Evolutionary conservation across 2,329 filamentous ascomycete species (phyloP).

Genomic region (Septoria petroselini): DNA sequence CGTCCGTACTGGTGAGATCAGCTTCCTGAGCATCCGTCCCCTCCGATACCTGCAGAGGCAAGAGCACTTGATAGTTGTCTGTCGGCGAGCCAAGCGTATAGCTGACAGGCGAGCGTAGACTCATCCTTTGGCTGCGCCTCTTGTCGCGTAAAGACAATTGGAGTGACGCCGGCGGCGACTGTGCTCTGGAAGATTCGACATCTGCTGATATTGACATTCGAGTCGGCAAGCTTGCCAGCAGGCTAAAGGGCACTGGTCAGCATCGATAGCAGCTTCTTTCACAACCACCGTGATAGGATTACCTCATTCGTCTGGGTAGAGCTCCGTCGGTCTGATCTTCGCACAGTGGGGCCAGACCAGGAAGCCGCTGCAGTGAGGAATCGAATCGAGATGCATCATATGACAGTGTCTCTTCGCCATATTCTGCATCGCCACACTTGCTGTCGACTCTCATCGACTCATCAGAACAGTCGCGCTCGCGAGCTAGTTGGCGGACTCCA

Average conservation of each 20-base stretch:
- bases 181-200: background rate
- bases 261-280: too few species aligned
- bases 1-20: conserved; percentile 14
- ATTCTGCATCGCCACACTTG: background rate
- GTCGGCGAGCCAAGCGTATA: background rate
- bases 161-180: background rate
- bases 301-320: too few species aligned
- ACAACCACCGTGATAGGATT: too few species aligned
- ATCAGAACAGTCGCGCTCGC: background rate
- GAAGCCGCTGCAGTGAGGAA: too few species aligned
- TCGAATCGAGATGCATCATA: too few species aligned
- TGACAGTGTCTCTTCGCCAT: too few species aligned
- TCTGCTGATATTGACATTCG: background rate
- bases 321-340: too few species aligned
- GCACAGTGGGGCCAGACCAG: too few species aligned
- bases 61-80: conserved; percentile 9
- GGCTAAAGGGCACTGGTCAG: too few species aligned
- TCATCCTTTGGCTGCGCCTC: background rate
- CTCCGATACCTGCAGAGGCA: conserved; percentile 17
- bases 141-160: conserved; percentile 3
- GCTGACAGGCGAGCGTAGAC: background rate
- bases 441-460: background rate
- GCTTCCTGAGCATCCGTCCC: conserved; percentile 10
- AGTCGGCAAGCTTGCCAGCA: background rate
- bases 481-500: background rate